Percentiles rank a stretch among this genome's conserved stretches.
Conservation (phyloP, 768 basidiomycete species). For the Asterophora parasitica region DNA sequence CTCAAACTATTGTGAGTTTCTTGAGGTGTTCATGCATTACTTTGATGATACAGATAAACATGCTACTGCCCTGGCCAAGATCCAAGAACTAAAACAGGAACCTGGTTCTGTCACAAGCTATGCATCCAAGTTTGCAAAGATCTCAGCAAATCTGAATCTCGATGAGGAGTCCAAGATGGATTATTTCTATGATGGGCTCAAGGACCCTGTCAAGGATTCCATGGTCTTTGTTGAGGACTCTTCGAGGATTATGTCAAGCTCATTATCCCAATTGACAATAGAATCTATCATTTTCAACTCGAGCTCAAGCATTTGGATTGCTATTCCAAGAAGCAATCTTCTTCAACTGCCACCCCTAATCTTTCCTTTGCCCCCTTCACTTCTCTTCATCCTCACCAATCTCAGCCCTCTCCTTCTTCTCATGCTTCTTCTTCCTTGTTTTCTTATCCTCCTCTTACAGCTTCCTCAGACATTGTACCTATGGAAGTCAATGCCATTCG, state of each 20-base stretch:
- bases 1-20: neutral
- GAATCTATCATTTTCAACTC: slow-evolving; percentile 15
- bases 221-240: neutral
- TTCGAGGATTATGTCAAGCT: slow-evolving; percentile 18
- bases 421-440: slow-evolving; percentile 1
- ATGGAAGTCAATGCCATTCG: slow-evolving; percentile 28
- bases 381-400: neutral
- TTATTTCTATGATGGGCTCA: too few species aligned
- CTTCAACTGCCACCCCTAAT: too few species aligned
- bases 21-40: neutral
- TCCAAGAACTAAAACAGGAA: neutral
- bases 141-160: neutral
- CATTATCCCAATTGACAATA: slow-evolving; percentile 23
- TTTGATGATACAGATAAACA: neutral
- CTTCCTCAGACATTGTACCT: slow-evolving; percentile 18
- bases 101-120: too few species aligned
- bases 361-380: neutral
- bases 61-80: neutral
- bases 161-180: too few species aligned
- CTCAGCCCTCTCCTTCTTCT: neutral
- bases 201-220: neutral
- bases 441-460: too few species aligned
- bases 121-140: neutral
- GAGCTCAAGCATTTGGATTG: slow-evolving; percentile 5
- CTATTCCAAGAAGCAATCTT: neutral